Base-by-base conservation (phyloP, 768 basidiomycete genomes). In the Calocybe gangraenosa region DNA sequence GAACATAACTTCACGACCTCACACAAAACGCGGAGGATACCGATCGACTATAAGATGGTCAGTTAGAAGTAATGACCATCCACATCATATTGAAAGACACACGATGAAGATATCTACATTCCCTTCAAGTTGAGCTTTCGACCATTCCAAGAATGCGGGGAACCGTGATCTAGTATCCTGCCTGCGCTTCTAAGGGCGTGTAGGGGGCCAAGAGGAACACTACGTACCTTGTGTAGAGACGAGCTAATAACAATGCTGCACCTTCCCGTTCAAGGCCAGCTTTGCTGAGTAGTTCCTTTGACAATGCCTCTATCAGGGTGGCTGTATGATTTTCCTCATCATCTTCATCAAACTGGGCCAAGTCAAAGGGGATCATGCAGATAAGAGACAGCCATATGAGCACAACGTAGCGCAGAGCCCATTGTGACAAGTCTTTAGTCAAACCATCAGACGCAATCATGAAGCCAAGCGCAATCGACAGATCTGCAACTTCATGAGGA, bases 371-470 rank as follows among this genome's bases (percentile, higher is more conserved):
- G 14, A 97, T 84, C 69, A 89, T 91, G 68, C 88, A 87, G 38
- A 96, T 85, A 18, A 99, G 77, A 17, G 90, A 87, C n/a, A 98
- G 74, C 95, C 95, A 98, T 9, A 96, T 71, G 7, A 99, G 71
- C 19, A 90, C 69, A 22, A 87, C 74, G 58, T 94, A 92, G 48
- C 92, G 84, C 41, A 92, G 62, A 18, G 85, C 68, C 96, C 96
- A 98, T 31, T 82, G 76, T 7, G 61, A 56, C 1, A 61, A 52
- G 38, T 65, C 62, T 45, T 71, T 60, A 11, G 65, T 67, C 9
- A 74, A 68, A 20, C 70, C 74, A 30, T 70, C 65, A 15, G 68
- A 69, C 28, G 70, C 56, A 25, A 70, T 66, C 56, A 90, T 75
- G 56, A 82, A 87, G 14, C 75, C 70, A 11, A 95, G 66, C 0